These are phyloP conservation scores for Cyclotella sp. DNA, from an alignment of 108 stramenopile species.

Conservation along the genomic window DNA sequence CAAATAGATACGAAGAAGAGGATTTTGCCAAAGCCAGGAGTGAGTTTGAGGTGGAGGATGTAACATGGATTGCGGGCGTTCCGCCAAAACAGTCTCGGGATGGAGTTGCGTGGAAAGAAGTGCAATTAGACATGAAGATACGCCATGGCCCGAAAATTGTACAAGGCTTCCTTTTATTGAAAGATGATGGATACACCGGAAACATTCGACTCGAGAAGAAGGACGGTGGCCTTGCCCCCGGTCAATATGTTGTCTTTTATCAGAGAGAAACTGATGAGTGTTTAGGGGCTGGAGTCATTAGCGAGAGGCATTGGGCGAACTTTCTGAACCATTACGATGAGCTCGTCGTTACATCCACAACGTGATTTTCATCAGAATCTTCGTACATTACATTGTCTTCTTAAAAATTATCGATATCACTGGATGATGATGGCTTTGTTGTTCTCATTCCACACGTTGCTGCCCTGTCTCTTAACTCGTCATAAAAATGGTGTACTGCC, in stretches of 20 bases:
- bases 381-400: no score
- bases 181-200: constrained; percentile 51
- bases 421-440: no score
- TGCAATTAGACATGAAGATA: constrained; percentile 79
- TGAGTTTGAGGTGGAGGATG: constrained; percentile 85
- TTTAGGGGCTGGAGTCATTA: constrained; percentile 90
- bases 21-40: constrained; percentile 63
- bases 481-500: no score
- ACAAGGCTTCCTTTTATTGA: constrained; percentile 63
- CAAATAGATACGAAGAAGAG: constrained; percentile 90
- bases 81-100: constrained; percentile 50
- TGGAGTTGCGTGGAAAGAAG: constrained; percentile 45
- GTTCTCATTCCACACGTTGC: no score
- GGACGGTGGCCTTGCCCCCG: constrained; percentile 94
- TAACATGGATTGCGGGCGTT: constrained; percentile 83
- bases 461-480: no score
- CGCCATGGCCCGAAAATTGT: constrained; percentile 92
- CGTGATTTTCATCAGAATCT: no score
- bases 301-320: constrained; percentile 81
- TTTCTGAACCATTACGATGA: constrained; percentile 50
- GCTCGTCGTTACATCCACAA: neutral
- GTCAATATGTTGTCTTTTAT: constrained; percentile 96
- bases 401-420: no score
- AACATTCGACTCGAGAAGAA: constrained; percentile 71
- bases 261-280: constrained; percentile 75